Evolutionary conservation across 345 rosid species (phyloP), one percentile per base, ranked within the genome.

Genomic region (Kandelia obovata): DNA sequence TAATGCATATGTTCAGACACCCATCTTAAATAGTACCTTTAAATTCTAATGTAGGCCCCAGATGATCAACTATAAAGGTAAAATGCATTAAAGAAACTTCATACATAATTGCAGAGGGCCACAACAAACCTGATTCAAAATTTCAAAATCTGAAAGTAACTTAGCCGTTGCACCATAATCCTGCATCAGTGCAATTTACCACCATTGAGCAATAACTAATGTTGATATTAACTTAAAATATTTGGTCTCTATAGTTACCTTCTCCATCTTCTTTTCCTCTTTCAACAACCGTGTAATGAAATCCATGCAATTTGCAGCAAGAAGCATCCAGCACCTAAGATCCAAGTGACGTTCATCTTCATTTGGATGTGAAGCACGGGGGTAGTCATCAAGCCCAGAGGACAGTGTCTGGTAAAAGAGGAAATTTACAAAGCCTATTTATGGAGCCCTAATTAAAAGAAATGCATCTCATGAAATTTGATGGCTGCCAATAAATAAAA

Each of bases 271-370:
- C 11, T 76, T 59, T 69, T 80, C 79, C 53, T 64, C 76, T 71
- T 77, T 61, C 77, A 87, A 49, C 74, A 91, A 80, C 78, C 77
- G 77, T 6, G 72, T 47, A 77, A 94, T 87, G 65, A 91, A 87
- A 74, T 78, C 79, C 95, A 95, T 82, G 82, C 92, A 95, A 53
- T 87, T 89, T 64, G 96, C 96, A 5, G 93, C 96, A 67, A 94
- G 96, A 78, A 85, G 88, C 92, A 94, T 91, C 96, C 98, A 94
- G 67, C 96, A 89, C 81, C 97, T 88, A 63, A 94, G 97, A 81
- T 94, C 96, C 74, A 91, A 70, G 79, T 94, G 98, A 30, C 84
- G 92, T 77, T 94, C 98, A 62, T 94, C 93, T 43, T 80, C 91
- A 75, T 61, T 88, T 51, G 98, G 98, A 62, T 91, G 98, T 67